Percentiles rank a stretch among this genome's conserved stretches.
Conservation (phyloP, 441 rosid species). For the Omphalea diandra region DNA sequence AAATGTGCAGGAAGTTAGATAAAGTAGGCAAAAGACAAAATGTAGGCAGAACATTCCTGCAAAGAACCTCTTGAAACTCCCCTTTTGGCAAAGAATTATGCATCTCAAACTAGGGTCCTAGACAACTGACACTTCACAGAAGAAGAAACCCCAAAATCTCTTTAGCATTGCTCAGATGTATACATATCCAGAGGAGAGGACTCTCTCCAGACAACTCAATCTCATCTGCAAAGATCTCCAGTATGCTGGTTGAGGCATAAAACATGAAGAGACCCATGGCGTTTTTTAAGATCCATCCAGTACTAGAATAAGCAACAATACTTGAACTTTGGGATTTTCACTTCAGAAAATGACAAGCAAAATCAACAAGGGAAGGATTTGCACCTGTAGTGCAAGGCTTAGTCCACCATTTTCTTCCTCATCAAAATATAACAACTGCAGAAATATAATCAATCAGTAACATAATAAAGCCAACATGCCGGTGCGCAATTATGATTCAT, state of each 20-base stretch:
- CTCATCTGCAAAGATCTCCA: not conserved
- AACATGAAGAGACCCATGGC: not conserved
- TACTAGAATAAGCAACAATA: slow-evolving; percentile 2
- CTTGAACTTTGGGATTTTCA: not conserved
- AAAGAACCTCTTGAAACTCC: not conserved
- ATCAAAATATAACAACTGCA: slow-evolving; percentile 90
- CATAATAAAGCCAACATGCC: too few species aligned
- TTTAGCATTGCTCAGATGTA: not conserved
- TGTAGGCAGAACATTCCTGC: not conserved
- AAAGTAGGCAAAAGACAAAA: not conserved
- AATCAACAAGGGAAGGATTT: not conserved
- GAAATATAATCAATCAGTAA: slow-evolving; percentile 31
- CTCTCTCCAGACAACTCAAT: not conserved
- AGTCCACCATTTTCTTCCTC: slow-evolving; percentile 72
- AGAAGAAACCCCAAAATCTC: not conserved
- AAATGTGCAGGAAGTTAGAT: not conserved
- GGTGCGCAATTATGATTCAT: too few species aligned
- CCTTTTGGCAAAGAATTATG: not conserved
- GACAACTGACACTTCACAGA: not conserved
- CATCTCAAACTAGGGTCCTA: not conserved
- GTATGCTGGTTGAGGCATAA: not conserved
- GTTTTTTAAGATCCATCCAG: slow-evolving; percentile 2
- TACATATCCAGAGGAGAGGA: not conserved
- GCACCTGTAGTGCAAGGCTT: slow-evolving; percentile 91
- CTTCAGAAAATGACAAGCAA: not conserved